Conservation (phyloP, 2,329 filamentous ascomycete genomes). For the Penicillium sp. region DNA sequence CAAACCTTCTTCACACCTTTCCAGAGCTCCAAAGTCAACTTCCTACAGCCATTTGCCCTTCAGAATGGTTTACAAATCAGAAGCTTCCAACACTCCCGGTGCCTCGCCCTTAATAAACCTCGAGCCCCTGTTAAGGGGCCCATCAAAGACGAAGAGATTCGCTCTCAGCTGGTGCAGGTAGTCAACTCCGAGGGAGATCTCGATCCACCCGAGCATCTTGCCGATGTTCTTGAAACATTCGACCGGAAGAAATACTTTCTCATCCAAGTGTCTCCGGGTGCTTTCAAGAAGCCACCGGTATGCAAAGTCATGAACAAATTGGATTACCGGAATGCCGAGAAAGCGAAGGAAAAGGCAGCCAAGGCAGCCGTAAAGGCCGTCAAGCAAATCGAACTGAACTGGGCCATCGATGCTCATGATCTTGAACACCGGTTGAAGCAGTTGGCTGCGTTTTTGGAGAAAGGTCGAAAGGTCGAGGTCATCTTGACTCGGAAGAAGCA, state of each 20-base stretch:
- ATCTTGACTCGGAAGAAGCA: slow-evolving; percentile 67
- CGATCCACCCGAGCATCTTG: slow-evolving; percentile 28
- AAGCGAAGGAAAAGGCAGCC: slow-evolving; percentile 36
- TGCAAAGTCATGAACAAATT: slow-evolving; percentile 66
- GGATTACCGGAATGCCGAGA: slow-evolving; percentile 25
- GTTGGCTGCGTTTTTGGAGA: slow-evolving; percentile 67
- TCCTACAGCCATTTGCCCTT: slow-evolving; percentile 8
- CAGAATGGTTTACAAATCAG: slow-evolving; percentile 16
- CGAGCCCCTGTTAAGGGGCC: slow-evolving; percentile 13
- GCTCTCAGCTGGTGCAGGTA: slow-evolving; percentile 31
- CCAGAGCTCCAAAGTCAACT: slow-evolving; percentile 12
- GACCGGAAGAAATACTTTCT: slow-evolving; percentile 54
- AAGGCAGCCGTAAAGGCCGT: slow-evolving; percentile 41
- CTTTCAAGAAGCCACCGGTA: slow-evolving; percentile 52
- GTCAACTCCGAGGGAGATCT: slow-evolving; percentile 36
- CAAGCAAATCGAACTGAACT: slow-evolving; percentile 88
- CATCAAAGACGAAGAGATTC: slow-evolving; percentile 37
- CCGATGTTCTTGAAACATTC: slow-evolving; percentile 42
- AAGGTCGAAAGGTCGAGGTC: slow-evolving; percentile 75
- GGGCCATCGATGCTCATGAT: slow-evolving; percentile 78
- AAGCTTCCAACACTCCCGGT: slow-evolving; percentile 14
- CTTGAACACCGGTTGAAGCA: slow-evolving; percentile 69
- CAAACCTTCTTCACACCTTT: slow-evolving; percentile 29
- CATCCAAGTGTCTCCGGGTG: slow-evolving; percentile 47
- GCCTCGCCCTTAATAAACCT: slow-evolving; percentile 6